Percentiles rank a stretch among this genome's conserved stretches.
Evolutionary conservation across 352 stramenopile species (phyloP).

Genomic region (Pythium dissimile): DNA sequence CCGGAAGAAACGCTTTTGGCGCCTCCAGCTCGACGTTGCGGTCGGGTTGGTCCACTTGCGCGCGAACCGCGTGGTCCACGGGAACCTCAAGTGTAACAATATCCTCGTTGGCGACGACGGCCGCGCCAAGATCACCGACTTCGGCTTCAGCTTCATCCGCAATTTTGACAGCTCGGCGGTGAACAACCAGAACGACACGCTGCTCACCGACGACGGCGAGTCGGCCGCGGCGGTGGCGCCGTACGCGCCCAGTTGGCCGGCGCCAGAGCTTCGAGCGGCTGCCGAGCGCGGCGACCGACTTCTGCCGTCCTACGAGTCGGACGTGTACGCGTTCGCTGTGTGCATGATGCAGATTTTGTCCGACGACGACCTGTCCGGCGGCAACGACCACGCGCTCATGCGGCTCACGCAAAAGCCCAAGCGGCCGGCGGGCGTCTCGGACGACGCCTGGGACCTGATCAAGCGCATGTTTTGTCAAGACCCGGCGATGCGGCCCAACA

Average conservation of each 20-base stretch:
- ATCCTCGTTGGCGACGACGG: constrained; percentile 61
- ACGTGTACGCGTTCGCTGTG: constrained; percentile 52
- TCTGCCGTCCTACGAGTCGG: constrained; percentile 24
- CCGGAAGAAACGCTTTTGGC: constrained; percentile 11
- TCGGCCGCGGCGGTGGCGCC: neutral
- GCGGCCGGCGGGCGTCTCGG: constrained; percentile 4
- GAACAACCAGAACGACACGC: constrained; percentile 3
- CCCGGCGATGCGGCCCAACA: constrained; percentile 10
- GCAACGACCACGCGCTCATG: constrained; percentile 3
- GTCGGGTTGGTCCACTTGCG: constrained; percentile 61
- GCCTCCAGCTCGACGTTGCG: constrained; percentile 30
- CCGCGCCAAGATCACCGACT: constrained; percentile 33
- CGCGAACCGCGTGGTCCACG: constrained; percentile 52
- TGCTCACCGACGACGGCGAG: constrained; percentile 6
- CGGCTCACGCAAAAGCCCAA: neutral
- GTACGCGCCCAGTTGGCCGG: constrained; percentile 3
- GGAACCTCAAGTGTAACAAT: constrained; percentile 85
- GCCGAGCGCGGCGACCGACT: constrained; percentile 2
- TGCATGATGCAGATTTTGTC: constrained; percentile 34
- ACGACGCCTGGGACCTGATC: constrained; percentile 23
- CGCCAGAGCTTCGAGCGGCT: constrained; percentile 11
- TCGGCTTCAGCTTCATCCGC: constrained; percentile 26
- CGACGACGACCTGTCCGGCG: neutral
- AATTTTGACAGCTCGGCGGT: neutral
- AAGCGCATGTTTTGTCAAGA: constrained; percentile 16